Conservation (phyloP, 2,329 filamentous ascomycete genomes). For the Colletotrichum paranaense region DNA sequence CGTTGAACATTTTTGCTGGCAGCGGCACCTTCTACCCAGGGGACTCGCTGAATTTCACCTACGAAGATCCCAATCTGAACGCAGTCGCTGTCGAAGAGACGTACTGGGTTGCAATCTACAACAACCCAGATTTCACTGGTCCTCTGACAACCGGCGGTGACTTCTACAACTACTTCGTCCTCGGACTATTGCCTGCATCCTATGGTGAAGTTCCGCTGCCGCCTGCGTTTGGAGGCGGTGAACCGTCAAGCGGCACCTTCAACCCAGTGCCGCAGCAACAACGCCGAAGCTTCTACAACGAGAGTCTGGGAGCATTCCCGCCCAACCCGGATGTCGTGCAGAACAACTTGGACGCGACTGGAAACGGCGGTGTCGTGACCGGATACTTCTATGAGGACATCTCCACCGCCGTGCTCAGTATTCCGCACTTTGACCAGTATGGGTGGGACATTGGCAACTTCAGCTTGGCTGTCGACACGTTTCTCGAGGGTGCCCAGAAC, state of each 20-base stretch:
- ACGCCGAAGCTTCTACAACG: neutral
- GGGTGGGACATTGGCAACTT: constrained; percentile 16
- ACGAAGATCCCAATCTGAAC: neutral
- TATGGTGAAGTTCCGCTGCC: constrained; percentile 6
- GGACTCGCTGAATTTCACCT: constrained; percentile 23
- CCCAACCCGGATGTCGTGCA: constrained; percentile 1
- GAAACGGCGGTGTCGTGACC: constrained; percentile 15
- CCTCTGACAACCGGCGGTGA: constrained; percentile 22
- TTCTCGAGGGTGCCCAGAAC: constrained; percentile 1
- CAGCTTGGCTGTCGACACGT: neutral
- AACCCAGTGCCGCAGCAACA: neutral
- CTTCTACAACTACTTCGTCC: constrained; percentile 29
- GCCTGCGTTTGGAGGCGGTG: neutral
- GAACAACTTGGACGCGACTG: neutral
- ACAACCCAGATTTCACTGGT: constrained; percentile 21
- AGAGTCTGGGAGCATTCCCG: constrained; percentile 10
- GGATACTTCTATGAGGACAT: constrained; percentile 27
- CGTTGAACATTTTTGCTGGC: constrained; percentile 12
- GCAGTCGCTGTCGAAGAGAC: neutral
- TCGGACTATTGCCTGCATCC: constrained; percentile 17
- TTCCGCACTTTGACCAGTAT: constrained; percentile 26
- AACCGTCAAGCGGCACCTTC: neutral
- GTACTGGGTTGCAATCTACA: constrained; percentile 21
- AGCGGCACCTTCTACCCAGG: constrained; percentile 22
- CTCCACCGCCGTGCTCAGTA: constrained; percentile 21